phyloP scores from a whole-genome alignment of 306 rosid genomes.

The Begonia peltatifolia region DNA sequence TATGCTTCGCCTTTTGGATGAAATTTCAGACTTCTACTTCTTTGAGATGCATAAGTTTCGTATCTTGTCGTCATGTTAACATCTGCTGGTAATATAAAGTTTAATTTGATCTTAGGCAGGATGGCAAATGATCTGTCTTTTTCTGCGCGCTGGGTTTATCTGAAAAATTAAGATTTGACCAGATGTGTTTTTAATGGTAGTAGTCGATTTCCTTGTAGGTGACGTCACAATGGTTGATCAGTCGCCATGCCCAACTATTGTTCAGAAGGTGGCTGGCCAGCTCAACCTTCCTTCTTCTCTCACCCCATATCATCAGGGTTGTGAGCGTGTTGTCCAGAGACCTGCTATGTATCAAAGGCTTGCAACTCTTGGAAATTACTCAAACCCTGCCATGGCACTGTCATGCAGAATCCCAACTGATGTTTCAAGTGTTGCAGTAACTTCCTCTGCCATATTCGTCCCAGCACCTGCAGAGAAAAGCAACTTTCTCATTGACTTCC shows the following conservation, averaged over 20 bases:
- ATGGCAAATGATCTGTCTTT: no score
- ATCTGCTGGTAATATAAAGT: no score
- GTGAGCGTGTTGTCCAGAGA: constrained; percentile 13
- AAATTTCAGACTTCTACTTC: no score
- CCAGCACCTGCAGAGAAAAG: constrained; percentile 52
- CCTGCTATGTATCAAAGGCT: constrained; percentile 27
- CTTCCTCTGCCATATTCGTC: constrained; percentile 37
- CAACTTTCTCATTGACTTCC: constrained; percentile 34
- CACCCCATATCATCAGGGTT: constrained; percentile 20
- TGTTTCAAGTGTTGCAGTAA: constrained; percentile 19
- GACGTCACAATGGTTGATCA: constrained; percentile 36
- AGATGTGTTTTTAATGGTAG: not conserved
- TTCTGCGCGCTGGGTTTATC: no score
- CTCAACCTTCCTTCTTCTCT: constrained; percentile 22
- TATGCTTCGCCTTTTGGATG: no score
- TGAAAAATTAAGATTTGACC: no score
- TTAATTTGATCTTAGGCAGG: no score
- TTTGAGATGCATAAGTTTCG: no score
- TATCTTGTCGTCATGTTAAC: no score
- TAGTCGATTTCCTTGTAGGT: constrained; percentile 8
- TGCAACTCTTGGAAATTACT: constrained; percentile 26
- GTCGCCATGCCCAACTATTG: constrained; percentile 31
- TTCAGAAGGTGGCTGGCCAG: constrained; percentile 31
- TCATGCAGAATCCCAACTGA: constrained; percentile 24
- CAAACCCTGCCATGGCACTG: constrained; percentile 34